Evolutionary conservation across 495 filamentous ascomycete genomes (phyloP).

Genomic region (Stereocaulon alpinum): DNA sequence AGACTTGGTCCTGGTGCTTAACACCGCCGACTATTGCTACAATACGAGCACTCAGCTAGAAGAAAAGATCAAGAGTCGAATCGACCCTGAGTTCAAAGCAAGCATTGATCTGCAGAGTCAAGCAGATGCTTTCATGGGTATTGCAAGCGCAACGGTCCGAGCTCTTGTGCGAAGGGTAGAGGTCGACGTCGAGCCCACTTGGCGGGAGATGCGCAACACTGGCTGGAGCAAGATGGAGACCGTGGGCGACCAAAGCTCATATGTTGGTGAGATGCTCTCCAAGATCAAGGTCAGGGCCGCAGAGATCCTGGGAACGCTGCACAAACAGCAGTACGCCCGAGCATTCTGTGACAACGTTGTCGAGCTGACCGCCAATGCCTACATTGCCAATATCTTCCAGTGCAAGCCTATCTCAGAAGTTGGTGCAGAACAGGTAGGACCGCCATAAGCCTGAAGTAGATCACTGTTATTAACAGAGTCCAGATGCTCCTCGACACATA

Average conservation of each 20-base stretch:
- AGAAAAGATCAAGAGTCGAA: conserved; percentile 82
- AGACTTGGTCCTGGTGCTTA: conserved; percentile 75
- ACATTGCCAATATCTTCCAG: conserved; percentile 74
- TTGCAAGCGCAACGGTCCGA: conserved; percentile 78
- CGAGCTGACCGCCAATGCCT: conserved; percentile 68
- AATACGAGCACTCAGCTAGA: conserved; percentile 83
- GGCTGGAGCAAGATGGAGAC: conserved; percentile 91
- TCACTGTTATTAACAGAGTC: background rate
- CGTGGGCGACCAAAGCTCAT: conserved; percentile 92
- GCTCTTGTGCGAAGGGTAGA: conserved; percentile 78
- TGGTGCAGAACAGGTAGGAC: conserved; percentile 77
- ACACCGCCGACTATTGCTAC: conserved; percentile 97
- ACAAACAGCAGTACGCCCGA: conserved; percentile 86
- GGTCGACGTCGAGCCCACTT: conserved; percentile 67
- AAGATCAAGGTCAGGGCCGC: conserved; percentile 56
- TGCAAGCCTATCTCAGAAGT: conserved; percentile 85
- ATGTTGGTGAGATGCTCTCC: conserved; percentile 69
- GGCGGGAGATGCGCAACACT: conserved; percentile 95
- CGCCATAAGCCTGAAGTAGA: background rate
- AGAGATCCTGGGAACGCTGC: conserved; percentile 67
- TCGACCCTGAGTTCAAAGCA: conserved; percentile 65
- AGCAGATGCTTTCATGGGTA: conserved; percentile 89
- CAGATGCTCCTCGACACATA: conserved; percentile 93
- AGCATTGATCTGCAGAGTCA: conserved; percentile 84
- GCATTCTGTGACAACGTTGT: conserved; percentile 93